Percentiles rank a stretch among this genome's conserved stretches.
phyloP scores from a whole-genome alignment of 2,329 filamentous ascomycete genomes.

The Ascochyta rabiei region DNA sequence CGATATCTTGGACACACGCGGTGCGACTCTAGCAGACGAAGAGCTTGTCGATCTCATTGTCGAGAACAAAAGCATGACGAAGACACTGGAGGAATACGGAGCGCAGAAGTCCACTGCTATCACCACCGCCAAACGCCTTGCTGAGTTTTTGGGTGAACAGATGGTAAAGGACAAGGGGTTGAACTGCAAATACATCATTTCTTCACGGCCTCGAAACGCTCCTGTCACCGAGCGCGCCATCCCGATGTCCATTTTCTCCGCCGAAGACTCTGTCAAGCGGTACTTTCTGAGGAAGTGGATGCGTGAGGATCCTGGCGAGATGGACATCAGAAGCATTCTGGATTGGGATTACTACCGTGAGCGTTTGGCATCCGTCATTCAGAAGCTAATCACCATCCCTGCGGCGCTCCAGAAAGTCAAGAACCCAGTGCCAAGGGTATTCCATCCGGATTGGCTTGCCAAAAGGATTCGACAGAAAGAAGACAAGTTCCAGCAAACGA shows the following conservation, averaged over 20 bases:
- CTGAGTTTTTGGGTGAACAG: slow-evolving; percentile 94
- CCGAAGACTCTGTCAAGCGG: slow-evolving; percentile 84
- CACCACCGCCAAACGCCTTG: slow-evolving; percentile 91
- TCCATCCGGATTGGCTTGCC: slow-evolving; percentile 96
- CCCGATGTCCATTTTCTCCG: slow-evolving; percentile 95
- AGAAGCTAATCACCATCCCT: slow-evolving; percentile 98
- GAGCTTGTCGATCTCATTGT: slow-evolving; percentile 99
- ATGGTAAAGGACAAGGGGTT: slow-evolving; percentile 99
- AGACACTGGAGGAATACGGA: slow-evolving; percentile 96
- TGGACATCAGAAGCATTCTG: slow-evolving; percentile 86
- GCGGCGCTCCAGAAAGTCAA: slow-evolving; percentile 92
- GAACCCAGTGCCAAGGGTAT: slow-evolving; percentile 91
- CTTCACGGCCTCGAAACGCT: slow-evolving; percentile 80
- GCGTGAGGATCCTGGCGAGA: slow-evolving; percentile 87
- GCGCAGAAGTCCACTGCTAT: slow-evolving; percentile 98
- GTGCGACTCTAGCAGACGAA: slow-evolving; percentile 88
- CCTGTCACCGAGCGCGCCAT: slow-evolving; percentile 94
- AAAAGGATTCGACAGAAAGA: slow-evolving; percentile 93
- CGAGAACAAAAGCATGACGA: slow-evolving; percentile 97
- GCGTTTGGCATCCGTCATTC: slow-evolving; percentile 93
- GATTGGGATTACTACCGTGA: slow-evolving; percentile 99
- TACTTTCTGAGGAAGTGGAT: slow-evolving; percentile 94
- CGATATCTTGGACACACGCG: slow-evolving; percentile 89
- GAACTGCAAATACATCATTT: slow-evolving; percentile 99
- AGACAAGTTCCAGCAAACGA: slow-evolving; percentile 97